Evolutionary conservation across 2,329 filamentous ascomycete genomes (phyloP).

Genomic region (Colletotrichum sojae): DNA sequence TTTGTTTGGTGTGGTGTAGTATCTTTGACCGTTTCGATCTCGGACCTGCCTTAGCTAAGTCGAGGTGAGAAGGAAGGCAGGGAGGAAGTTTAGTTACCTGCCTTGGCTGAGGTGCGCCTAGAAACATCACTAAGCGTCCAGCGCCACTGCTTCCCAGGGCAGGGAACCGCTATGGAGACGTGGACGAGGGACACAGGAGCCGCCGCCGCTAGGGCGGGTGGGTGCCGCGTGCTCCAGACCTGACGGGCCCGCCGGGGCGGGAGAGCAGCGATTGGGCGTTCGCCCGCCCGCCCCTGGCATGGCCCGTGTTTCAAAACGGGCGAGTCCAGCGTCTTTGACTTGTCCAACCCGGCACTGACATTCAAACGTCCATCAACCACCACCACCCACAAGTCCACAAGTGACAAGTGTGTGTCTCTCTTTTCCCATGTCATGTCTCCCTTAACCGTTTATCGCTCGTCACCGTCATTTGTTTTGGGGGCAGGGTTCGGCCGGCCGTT

Average conservation of each 20-base stretch:
- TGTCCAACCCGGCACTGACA: slow-evolving; percentile 22
- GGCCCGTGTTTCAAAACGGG: slow-evolving; percentile 38
- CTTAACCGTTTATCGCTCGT: slow-evolving; percentile 6
- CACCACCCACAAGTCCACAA: too few relatives aligned
- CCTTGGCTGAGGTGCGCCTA: too few relatives aligned
- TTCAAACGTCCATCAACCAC: slow-evolving; percentile 26
- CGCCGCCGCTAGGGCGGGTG: slow-evolving; percentile 32
- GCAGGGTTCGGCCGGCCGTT: background rate
- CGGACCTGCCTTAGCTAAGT: background rate
- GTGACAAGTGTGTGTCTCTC: background rate
- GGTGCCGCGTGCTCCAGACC: slow-evolving; percentile 38
- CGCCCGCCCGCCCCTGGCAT: slow-evolving; percentile 31
- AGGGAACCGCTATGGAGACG: background rate
- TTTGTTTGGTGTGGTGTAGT: background rate
- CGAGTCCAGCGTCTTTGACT: slow-evolving; percentile 31
- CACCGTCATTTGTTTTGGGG: background rate
- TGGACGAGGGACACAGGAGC: slow-evolving; percentile 4
- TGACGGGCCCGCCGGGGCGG: slow-evolving; percentile 26
- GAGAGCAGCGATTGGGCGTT: slow-evolving; percentile 32
- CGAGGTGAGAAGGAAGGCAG: too few relatives aligned
- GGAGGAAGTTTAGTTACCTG: too few relatives aligned
- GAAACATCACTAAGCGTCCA: too few relatives aligned
- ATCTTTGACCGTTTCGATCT: background rate
- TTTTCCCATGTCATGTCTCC: slow-evolving; percentile 9
- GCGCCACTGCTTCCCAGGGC: too few relatives aligned